Evolutionary conservation across 192 early-diverging fungal genomes (phyloP).

Genomic region (Coemansia sp.): DNA sequence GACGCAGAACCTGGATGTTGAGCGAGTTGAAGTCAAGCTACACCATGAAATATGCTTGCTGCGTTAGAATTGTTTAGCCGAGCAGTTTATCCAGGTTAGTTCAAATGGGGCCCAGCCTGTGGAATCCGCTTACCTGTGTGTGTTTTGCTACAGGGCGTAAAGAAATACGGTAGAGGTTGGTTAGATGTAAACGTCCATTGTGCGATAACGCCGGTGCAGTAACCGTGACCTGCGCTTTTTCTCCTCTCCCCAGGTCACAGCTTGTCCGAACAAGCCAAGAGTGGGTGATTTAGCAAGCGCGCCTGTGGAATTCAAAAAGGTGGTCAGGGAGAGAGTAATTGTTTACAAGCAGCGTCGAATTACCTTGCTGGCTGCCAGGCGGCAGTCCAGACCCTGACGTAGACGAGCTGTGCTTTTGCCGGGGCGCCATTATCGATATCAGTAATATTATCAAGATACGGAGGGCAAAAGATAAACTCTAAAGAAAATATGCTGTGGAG

Average conservation of each 20-base stretch:
- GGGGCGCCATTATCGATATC: constrained; percentile 3
- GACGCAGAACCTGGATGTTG: constrained; percentile 47
- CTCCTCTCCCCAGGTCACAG: not conserved
- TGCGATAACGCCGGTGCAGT: not conserved
- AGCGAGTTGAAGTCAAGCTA: constrained; percentile 51
- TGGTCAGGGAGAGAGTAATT: too few relatives aligned
- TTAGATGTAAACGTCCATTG: not conserved
- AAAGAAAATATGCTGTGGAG: not conserved
- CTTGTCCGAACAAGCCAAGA: too few relatives aligned
- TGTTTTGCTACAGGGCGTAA: constrained; percentile 7
- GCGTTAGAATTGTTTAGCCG: too few relatives aligned
- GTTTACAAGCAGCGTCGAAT: not conserved
- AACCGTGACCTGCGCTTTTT: not conserved
- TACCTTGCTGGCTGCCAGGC: not conserved
- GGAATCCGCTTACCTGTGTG: constrained; percentile 17
- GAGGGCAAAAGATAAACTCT: not conserved
- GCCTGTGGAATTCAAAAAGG: too few relatives aligned
- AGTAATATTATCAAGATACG: not conserved
- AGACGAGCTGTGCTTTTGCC: not conserved
- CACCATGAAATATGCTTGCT: not conserved
- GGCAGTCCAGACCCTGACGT: not conserved
- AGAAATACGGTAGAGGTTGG: not conserved
- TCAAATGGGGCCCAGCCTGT: too few relatives aligned
- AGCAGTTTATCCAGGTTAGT: too few relatives aligned
- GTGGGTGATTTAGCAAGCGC: too few relatives aligned